Base-by-base conservation (phyloP, 2,329 filamentous ascomycete genomes). In the Chaetomiaceae sp. region DNA sequence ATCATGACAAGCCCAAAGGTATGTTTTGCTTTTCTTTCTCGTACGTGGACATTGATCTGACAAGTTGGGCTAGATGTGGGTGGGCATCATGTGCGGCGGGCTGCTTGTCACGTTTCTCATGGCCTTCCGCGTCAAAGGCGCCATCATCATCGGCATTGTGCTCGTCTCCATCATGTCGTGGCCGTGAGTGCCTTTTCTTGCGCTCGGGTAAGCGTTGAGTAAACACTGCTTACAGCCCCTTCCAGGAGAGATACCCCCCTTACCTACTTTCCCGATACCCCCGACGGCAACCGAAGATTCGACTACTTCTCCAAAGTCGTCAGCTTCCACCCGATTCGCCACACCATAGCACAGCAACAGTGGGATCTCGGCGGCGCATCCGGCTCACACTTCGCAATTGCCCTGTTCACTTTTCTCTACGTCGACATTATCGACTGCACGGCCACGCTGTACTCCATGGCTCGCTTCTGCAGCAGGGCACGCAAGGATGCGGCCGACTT, bases 361-460 rank as follows among this genome's bases (percentile, higher is more conserved):
- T 89, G 85, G 85, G 70, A 81, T 43, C 70, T 89, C 10, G 60
- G 65, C 5, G 75, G 74, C 2, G 68, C 70, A 9, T 73, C 77
- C 30, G 75, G 75, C 5, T 75, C 75, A 0, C 80, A 87, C 57
- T 89, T 89, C 61, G 79, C 77, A 9, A 72, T 89, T 4, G 85
- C 86, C 0, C 77, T 89, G 46, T 83, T 89, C 62, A 89, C 86
- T 1, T 89, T 90, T 63, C 75, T 90, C 3, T 89, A 89, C 53
- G 86, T 90, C 44, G 86, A 89, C 60, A 87, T 89, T 58, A 83
- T 90, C 53, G 86, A 90, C 63, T 84, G 83, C 61, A 89, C 86
- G 0, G 86, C 85, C 37, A 89, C 86, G 0, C 70, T 89, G 33
- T 89, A 89, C 69, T 86, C 85, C n/a, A 89, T 90, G 86, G 86